Evolutionary conservation across 78 protist genomes (phyloP).

Genomic region (Emiliania huxleyi): DNA sequence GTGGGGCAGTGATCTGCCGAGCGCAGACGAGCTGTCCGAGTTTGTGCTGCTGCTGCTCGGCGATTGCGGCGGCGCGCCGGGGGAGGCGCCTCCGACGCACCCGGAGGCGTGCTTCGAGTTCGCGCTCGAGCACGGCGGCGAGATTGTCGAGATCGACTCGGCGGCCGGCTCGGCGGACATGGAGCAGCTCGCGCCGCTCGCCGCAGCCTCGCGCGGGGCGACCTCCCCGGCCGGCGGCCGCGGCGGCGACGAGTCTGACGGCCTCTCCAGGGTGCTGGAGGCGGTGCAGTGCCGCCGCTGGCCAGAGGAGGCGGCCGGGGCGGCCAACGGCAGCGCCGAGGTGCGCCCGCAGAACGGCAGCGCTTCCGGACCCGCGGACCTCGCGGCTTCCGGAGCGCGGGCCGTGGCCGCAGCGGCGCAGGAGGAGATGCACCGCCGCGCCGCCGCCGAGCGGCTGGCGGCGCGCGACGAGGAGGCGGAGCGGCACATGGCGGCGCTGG

Average conservation of each 20-base stretch:
- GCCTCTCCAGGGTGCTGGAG: background rate
- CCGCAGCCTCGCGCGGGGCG: background rate
- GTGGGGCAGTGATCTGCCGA: background rate
- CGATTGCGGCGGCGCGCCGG: background rate
- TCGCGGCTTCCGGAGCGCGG: background rate
- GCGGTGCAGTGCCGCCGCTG: background rate
- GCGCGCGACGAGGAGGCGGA: background rate
- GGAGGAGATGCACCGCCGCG: too few species aligned
- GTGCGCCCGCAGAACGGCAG: background rate
- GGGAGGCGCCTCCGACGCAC: too few species aligned
- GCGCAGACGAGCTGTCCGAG: background rate
- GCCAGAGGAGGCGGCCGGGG: background rate
- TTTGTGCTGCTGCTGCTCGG: background rate
- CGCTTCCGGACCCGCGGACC: background rate
- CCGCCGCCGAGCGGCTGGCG: background rate
- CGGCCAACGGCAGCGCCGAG: background rate
- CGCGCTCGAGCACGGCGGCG: background rate
- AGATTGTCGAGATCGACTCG: background rate
- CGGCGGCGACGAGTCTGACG: background rate
- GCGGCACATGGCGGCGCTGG: background rate
- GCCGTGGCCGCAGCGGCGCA: too few species aligned
- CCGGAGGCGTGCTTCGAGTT: background rate
- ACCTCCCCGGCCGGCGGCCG: background rate
- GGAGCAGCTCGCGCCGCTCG: background rate
- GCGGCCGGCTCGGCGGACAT: background rate